Evolutionary conservation across 768 basidiomycete genomes (phyloP).

Genomic region (Dentipellis sp.): DNA sequence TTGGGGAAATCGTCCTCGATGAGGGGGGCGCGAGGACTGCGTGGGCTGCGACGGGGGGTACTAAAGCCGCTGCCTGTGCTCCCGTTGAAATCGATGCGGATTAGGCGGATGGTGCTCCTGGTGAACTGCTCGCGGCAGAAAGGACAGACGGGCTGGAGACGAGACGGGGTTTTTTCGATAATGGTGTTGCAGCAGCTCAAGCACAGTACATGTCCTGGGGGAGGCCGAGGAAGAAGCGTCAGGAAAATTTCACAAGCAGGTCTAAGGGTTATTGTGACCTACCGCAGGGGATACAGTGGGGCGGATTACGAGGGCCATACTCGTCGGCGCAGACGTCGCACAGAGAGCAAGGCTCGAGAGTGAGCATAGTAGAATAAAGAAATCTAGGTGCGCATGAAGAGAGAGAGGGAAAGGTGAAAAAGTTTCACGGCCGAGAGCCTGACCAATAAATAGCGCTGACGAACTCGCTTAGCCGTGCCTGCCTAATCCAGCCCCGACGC

Average conservation of each 20-base stretch:
- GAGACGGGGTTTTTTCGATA: constrained; percentile 68
- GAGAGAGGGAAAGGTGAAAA: constrained; percentile 5
- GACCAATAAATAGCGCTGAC: constrained; percentile 5
- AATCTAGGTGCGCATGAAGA: constrained; percentile 1
- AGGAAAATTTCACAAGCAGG: constrained; percentile 18
- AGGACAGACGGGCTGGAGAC: constrained; percentile 68
- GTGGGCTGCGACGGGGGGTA: constrained; percentile 50
- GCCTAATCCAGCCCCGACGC: neutral
- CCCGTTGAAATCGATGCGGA: constrained; percentile 68
- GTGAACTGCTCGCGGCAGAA: constrained; percentile 77
- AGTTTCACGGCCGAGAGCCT: constrained; percentile 10
- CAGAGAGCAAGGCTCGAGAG: constrained; percentile 71
- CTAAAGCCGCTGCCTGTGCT: constrained; percentile 48
- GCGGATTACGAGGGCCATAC: constrained; percentile 63
- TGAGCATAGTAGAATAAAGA: constrained; percentile 47
- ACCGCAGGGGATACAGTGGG: constrained; percentile 82
- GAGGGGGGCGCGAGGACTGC: constrained; percentile 22
- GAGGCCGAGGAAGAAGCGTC: constrained; percentile 7
- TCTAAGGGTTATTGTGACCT: constrained; percentile 21
- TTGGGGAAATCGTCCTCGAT: constrained; percentile 37
- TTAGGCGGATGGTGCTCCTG: constrained; percentile 56
- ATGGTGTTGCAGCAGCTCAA: constrained; percentile 70
- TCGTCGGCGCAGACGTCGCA: constrained; percentile 90
- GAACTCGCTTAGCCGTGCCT: neutral
- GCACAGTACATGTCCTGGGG: constrained; percentile 72